A percentile compares a stretch with the other conserved stretches of the same genome.
Evolutionary conservation across 441 rosid genomes (phyloP).

Genomic region (Macaranga tanarius): DNA sequence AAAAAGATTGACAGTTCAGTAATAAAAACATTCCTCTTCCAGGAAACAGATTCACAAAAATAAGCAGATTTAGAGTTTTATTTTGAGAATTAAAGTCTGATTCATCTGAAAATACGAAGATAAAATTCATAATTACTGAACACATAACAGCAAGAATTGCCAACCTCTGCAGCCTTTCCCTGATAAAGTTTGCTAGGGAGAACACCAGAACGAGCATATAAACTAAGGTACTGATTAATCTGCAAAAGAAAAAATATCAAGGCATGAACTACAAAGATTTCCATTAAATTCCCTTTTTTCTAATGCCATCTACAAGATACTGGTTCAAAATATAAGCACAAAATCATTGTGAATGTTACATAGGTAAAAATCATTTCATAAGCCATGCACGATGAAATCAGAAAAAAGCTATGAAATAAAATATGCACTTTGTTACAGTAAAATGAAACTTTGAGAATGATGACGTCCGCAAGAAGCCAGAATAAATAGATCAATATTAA

Average conservation of each 20-base stretch:
- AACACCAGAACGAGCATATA: slow-evolving; percentile 64
- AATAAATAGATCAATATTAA: not conserved
- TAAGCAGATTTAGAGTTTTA: not conserved
- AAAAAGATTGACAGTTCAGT: not conserved
- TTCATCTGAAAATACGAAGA: not conserved
- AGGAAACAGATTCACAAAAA: not conserved
- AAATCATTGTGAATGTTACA: not conserved
- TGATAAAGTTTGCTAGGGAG: slow-evolving; percentile 75
- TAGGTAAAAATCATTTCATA: not conserved
- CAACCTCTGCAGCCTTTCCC: slow-evolving; percentile 69
- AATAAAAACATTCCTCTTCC: not conserved
- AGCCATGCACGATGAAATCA: not conserved
- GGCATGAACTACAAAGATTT: not conserved
- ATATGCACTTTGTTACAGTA: not conserved
- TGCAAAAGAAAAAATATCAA: slow-evolving; percentile 34
- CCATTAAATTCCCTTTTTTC: not conserved
- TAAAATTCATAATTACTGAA: not conserved
- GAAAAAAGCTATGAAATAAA: not conserved
- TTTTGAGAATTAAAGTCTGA: not conserved
- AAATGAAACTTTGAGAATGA: not conserved
- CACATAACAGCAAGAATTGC: slow-evolving; percentile 25
- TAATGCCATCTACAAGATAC: not conserved
- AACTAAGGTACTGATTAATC: slow-evolving; percentile 68
- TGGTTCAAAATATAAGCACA: not conserved
- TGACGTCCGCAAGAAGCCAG: not conserved